Base-by-base conservation (phyloP, 345 rosid genomes). In the Populus nigra region DNA sequence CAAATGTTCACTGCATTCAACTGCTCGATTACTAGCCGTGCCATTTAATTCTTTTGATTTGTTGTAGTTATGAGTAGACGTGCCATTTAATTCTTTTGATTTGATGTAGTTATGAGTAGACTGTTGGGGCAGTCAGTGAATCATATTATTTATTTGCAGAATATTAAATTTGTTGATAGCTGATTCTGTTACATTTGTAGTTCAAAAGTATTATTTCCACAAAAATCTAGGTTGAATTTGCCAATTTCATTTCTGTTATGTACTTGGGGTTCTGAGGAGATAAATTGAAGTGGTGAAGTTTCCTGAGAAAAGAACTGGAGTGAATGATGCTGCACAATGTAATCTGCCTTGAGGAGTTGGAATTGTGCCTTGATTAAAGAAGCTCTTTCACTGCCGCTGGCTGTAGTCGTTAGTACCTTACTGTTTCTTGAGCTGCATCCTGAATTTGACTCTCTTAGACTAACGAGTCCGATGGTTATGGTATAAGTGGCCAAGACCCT, bases 81-180 rank as follows among this genome's bases (percentile, higher is more conserved):
- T 73, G 65, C 76, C 53, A 41, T n/a, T 47, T 53, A 6, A 38
- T 73, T 55, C 55, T 41, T 55, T 20, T 5, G 25, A 53, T 65
- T 65, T 62, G 22, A 45, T 71, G n/a, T 31, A 62, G 39, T 23
- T 36, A 47, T 33, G 29, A 18, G 38, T 6, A 45, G 16, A 59
- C 16, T 33, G 33, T 41, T 16, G 3, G 71, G 70, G 33, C 36
- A 45, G 77, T 36, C 36, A 6, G 33, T 0, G 38, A 18, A 41
- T 33, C 36, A 33, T n/a, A 12, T 45, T 9, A 15, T 12, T 20
- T 18, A 38, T 31, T 17, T 50, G 55, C 41, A 55, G 47, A 15
- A 68, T 41, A 35, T 71, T 38, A 3, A 25, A 78, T 75, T 79
- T 68, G 68, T 78, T 49, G 50, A 67, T 43, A 12, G 66, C 65